These are phyloP conservation scores for Phaffomyces opuntiae DNA, from an alignment of 805 yeast species.

Conservation along the genomic window DNA sequence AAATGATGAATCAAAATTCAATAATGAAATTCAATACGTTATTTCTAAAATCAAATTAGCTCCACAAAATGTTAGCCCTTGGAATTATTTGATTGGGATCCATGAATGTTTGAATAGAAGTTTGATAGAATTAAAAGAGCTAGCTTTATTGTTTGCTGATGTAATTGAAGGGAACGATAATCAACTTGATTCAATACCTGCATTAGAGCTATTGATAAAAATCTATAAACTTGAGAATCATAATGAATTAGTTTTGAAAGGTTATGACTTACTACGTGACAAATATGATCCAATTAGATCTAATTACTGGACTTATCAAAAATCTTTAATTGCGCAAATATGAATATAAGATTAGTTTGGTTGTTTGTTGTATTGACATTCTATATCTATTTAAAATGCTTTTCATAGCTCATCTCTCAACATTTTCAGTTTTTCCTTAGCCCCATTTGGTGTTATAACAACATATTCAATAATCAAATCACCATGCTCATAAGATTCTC, in stretches of 20 bases:
- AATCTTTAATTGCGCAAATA: slow-evolving; percentile 1
- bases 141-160: slow-evolving; percentile 38
- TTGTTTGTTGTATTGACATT: neutral
- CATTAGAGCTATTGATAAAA: slow-evolving; percentile 55
- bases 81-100: slow-evolving; percentile 76
- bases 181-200: slow-evolving; percentile 42
- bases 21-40: slow-evolving; percentile 48
- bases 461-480: slow-evolving; percentile 44
- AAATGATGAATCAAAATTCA: slow-evolving; percentile 20
- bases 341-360: neutral
- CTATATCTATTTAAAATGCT: neutral
- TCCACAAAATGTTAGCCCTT: slow-evolving; percentile 78
- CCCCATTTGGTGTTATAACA: slow-evolving; percentile 38
- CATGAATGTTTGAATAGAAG: slow-evolving; percentile 26
- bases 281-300: slow-evolving; percentile 56
- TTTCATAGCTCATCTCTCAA: slow-evolving; percentile 21
- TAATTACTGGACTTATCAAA: slow-evolving; percentile 54
- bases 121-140: slow-evolving; percentile 34
- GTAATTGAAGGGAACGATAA: slow-evolving; percentile 12
- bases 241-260: slow-evolving; percentile 29
- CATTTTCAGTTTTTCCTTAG: slow-evolving; percentile 10
- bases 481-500: slow-evolving; percentile 39
- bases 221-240: slow-evolving; percentile 30
- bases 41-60: slow-evolving; percentile 43
- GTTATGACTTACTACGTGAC: slow-evolving; percentile 44